phyloP scores from a whole-genome alignment of 2,329 filamentous ascomycete genomes.

The Fusarium chaquense region DNA sequence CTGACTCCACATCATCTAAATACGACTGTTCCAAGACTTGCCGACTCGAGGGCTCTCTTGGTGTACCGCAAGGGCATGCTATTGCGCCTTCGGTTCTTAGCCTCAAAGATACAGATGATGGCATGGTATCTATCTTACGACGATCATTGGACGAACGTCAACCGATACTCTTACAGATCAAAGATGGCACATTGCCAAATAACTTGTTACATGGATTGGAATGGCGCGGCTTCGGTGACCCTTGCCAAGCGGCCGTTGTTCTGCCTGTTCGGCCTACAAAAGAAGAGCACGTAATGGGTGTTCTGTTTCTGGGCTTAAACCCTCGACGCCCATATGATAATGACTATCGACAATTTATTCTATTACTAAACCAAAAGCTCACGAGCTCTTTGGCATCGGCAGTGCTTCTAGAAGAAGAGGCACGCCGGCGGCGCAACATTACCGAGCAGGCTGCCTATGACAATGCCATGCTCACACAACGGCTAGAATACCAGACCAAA shows the following conservation, averaged over 20 bases:
- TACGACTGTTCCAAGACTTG: conserved; percentile 54
- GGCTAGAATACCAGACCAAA: conserved; percentile 68
- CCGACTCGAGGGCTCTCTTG: conserved; percentile 59
- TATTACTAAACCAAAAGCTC: conserved; percentile 65
- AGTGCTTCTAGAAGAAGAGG: conserved; percentile 77
- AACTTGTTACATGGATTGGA: conserved; percentile 68
- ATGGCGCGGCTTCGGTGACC: conserved; percentile 74
- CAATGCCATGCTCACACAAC: conserved; percentile 73
- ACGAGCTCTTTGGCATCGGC: conserved; percentile 77
- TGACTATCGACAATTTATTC: conserved; percentile 77
- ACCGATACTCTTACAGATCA: conserved; percentile 57
- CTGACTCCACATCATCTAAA: conserved; percentile 42
- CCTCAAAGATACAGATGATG: conserved; percentile 53
- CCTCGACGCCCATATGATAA: conserved; percentile 78
- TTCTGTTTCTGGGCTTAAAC: conserved; percentile 77
- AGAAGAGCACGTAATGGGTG: conserved; percentile 73
- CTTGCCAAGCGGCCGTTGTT: conserved; percentile 74
- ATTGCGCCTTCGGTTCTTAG: conserved; percentile 56
- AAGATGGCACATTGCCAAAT: conserved; percentile 67
- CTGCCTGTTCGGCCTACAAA: conserved; percentile 76
- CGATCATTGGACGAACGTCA: conserved; percentile 54
- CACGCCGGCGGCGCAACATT: conserved; percentile 63
- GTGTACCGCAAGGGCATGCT: conserved; percentile 58
- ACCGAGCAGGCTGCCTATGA: conserved; percentile 73
- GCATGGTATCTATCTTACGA: conserved; percentile 56